Evolutionary conservation across 208 protist genomes (phyloP).

Genomic region (Blastocrithidia nonstop): DNA sequence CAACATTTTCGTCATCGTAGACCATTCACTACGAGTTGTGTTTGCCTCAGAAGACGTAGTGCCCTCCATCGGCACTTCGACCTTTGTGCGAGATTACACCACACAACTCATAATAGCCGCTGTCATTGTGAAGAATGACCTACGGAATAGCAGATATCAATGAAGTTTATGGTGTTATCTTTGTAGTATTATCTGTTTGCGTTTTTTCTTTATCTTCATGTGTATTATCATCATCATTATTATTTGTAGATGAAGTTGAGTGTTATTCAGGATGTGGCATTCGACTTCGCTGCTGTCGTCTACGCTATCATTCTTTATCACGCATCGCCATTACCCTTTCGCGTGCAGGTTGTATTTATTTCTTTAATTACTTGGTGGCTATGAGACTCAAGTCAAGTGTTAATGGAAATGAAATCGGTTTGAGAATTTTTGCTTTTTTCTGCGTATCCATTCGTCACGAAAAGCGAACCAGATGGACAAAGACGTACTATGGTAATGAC

Average conservation of each 20-base stretch:
- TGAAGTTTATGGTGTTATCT: not conserved
- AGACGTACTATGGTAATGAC: constrained; percentile 64
- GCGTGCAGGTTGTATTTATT: constrained; percentile 15
- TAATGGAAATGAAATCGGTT: constrained; percentile 68
- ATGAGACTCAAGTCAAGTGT: constrained; percentile 41
- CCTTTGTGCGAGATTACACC: constrained; percentile 87
- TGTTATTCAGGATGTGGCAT: too few relatives aligned
- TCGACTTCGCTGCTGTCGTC: too few relatives aligned
- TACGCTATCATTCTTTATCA: constrained; percentile 35
- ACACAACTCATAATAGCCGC: constrained; percentile 81
- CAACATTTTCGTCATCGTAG: constrained; percentile 58
- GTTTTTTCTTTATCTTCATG: constrained; percentile 6
- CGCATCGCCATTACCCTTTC: constrained; percentile 20
- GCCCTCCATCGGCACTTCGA: constrained; percentile 68
- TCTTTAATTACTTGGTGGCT: constrained; percentile 39
- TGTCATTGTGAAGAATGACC: constrained; percentile 20
- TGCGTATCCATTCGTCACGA: constrained; percentile 69
- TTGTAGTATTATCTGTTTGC: constrained; percentile 5
- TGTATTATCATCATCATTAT: constrained; percentile 5
- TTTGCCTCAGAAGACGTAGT: constrained; percentile 89
- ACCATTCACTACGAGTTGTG: constrained; percentile 44
- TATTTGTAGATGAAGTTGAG: too few relatives aligned
- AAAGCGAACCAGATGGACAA: constrained; percentile 85
- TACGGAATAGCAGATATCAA: constrained; percentile 1
- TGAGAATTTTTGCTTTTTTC: constrained; percentile 78